Evolutionary conservation across 164 flowering plant genomes (phyloP).

Genomic region (Stephania japonica): DNA sequence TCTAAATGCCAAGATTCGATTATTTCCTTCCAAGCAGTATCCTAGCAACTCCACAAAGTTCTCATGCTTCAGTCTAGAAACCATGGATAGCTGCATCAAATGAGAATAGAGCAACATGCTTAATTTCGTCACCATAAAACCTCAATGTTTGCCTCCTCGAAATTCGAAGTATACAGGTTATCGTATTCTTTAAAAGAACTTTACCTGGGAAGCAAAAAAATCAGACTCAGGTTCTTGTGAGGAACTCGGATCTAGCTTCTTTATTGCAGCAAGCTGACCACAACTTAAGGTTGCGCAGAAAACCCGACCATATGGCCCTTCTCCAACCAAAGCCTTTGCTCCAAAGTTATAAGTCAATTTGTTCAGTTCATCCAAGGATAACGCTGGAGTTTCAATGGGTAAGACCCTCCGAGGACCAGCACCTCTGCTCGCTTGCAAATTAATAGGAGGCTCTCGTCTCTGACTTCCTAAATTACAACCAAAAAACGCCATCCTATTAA

Average conservation of each 20-base stretch:
- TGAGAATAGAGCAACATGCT: not conserved
- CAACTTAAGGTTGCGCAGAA: slow-evolving; percentile 34
- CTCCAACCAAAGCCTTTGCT: slow-evolving; percentile 52
- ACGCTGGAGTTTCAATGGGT: slow-evolving; percentile 49
- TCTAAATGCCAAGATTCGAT: slow-evolving; percentile 52
- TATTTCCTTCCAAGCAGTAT: slow-evolving; percentile 58
- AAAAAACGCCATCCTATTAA: not conserved
- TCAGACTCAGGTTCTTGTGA: slow-evolving; percentile 31
- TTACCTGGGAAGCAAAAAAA: slow-evolving; percentile 16
- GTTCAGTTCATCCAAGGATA: slow-evolving; percentile 45
- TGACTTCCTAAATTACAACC: slow-evolving; percentile 22
- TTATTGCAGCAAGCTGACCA: slow-evolving; percentile 40
- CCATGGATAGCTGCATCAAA: slow-evolving; percentile 46
- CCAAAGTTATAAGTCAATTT: slow-evolving; percentile 46
- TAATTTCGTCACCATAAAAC: not conserved
- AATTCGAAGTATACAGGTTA: not conserved
- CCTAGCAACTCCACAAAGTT: slow-evolving; percentile 59
- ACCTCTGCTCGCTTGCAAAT: slow-evolving; percentile 20
- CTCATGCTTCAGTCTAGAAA: slow-evolving; percentile 60
- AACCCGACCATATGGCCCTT: slow-evolving; percentile 64
- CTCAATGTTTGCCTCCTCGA: not conserved
- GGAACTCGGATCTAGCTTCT: slow-evolving; percentile 45
- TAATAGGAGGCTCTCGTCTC: slow-evolving; percentile 40
- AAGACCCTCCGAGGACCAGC: slow-evolving; percentile 43
- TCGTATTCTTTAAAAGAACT: not conserved